Base-by-base conservation (phyloP, 1,284 basidiomycete genomes). In the Tylopilus sp. region DNA sequence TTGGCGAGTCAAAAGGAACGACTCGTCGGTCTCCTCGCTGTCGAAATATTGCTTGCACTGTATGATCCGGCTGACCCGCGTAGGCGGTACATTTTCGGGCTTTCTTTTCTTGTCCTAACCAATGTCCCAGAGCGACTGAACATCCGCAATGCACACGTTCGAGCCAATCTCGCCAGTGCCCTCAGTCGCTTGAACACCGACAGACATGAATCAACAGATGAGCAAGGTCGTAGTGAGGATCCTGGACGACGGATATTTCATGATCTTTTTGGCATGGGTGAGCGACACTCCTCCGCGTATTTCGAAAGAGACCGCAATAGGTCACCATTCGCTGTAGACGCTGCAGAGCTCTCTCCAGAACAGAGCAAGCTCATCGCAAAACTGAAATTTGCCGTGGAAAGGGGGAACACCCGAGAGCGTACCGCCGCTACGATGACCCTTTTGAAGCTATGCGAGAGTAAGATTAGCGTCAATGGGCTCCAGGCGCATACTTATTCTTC, bases 241-340 rank as follows among this genome's bases (percentile, higher is more conserved):
- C 18, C 34, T 23, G 55, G 40, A n/a, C 43, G 51, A 33, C 16
- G 36, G 10, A 28, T 44, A 13, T 28, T 63, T 13, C 26, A 26
- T 15, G 13, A 6, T 1, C 34, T 65, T 23, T 66, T 64, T 16
- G 59, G 56, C 6, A 41, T 64, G 1, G 50, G 63, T 64, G 15
- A 39, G 55, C 21, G 18, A 26, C 4, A 1, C 28, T 40, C n/a
- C 4, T 21, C 2, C 2, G 2, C 6, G 3, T 13, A 15, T 25
- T n/a, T 15, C 18, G 25, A n/a, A 19, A 9, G 5, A 35, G 13
- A 12, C 16, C 18, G 3, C 10, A 41, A 19, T 3, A 3, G 38
- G 23, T 44, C 5, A 23, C 28, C 8, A 0, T n/a, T 33, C 9
- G 15, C 39, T 29, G 1, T 11, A 66, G 63, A 35, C 4, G 44